These are phyloP conservation scores for Russula earlei DNA, from an alignment of 768 basidiomycete genomes.

Conservation along the genomic window DNA sequence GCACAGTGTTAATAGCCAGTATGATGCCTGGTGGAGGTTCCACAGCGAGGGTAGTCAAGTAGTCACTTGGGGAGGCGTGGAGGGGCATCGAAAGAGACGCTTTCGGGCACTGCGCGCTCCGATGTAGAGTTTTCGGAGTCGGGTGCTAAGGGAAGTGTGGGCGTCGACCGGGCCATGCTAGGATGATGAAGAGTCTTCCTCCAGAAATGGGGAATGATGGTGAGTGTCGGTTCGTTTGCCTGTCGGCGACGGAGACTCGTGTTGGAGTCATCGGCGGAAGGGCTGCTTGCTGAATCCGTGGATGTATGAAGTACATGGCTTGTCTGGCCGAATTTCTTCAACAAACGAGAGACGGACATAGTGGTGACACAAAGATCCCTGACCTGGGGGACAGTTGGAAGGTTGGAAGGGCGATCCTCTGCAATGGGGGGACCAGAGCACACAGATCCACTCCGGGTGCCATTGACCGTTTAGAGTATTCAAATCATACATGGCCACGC, in stretches of 20 bases:
- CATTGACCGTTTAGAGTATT: too few species aligned
- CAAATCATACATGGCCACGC: too few species aligned
- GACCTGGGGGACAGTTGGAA: background rate
- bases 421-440: too few species aligned
- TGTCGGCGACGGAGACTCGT: background rate
- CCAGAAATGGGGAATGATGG: background rate
- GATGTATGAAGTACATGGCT: background rate
- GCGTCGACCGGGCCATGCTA: too few species aligned
- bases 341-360: conserved; percentile 1
- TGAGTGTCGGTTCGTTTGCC: background rate
- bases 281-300: background rate
- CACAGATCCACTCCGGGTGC: too few species aligned
- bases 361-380: background rate
- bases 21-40: background rate
- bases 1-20: background rate
- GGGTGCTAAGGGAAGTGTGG: too few species aligned
- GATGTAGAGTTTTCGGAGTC: background rate
- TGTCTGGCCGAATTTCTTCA: conserved; percentile 2
- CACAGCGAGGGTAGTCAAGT: background rate
- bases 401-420: too few species aligned
- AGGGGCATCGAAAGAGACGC: background rate
- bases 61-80: background rate
- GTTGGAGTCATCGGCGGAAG: background rate
- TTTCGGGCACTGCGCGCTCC: background rate
- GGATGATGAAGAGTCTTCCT: background rate